Percentiles rank a stretch among this genome's conserved stretches.
phyloP scores from a whole-genome alignment of 495 filamentous ascomycete genomes.

The Neurospora discreta region DNA sequence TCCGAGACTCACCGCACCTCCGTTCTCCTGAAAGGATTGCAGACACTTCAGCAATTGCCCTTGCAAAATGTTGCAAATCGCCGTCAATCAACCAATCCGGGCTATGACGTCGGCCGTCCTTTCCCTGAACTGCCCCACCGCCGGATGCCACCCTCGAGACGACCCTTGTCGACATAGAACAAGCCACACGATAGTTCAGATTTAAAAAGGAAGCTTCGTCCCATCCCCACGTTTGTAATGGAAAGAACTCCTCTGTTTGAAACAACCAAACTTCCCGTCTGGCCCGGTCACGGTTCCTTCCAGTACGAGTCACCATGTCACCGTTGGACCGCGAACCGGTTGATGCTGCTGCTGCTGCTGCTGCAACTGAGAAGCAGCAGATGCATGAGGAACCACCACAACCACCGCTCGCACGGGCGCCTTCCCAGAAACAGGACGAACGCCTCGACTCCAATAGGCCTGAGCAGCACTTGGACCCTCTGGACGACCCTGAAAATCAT shows the following conservation, averaged over 20 bases:
- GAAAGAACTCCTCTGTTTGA: not conserved
- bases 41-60: not conserved
- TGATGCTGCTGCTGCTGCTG: not conserved
- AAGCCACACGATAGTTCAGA: not conserved
- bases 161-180: not conserved
- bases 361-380: not conserved
- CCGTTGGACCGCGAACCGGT: not conserved
- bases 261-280: not conserved
- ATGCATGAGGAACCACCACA: not conserved
- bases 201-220: not conserved
- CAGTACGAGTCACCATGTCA: not conserved
- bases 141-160: not conserved
- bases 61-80: not conserved
- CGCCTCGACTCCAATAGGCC: not conserved
- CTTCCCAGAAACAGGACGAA: not conserved
- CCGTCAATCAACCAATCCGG: not conserved
- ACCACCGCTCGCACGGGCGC: not conserved
- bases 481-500: not conserved
- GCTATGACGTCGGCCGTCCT: not conserved
- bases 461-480: not conserved
- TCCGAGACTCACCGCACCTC: not conserved
- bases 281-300: not conserved
- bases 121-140: not conserved
- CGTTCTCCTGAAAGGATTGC: not conserved
- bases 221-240: not conserved